Conservation (phyloP, 257 asterid species). For the Linaria vulgaris region DNA sequence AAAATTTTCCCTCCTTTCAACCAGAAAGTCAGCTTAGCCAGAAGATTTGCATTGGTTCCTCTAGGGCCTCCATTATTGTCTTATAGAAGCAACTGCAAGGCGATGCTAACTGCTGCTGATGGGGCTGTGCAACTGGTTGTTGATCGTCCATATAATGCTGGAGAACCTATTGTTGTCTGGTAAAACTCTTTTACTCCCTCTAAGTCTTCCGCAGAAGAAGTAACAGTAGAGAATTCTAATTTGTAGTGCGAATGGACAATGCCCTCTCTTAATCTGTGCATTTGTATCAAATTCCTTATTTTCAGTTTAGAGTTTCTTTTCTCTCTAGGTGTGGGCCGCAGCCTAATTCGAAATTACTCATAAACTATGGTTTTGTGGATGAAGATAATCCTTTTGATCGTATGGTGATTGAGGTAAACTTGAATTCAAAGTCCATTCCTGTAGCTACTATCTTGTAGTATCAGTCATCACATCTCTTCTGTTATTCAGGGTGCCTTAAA, state of each 20-base stretch:
- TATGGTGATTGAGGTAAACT: slow-evolving; percentile 69
- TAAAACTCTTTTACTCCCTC: slow-evolving; percentile 34
- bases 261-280: slow-evolving; percentile 18
- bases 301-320: slow-evolving; percentile 25
- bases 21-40: slow-evolving; percentile 96
- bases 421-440: slow-evolving; percentile 15
- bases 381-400: slow-evolving; percentile 90
- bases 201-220: slow-evolving; percentile 17
- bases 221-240: slow-evolving; percentile 12
- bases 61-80: slow-evolving; percentile 87
- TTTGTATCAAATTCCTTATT: slow-evolving; percentile 17
- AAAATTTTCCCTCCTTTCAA: no score
- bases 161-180: slow-evolving; percentile 94
- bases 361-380: slow-evolving; percentile 97
- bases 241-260: slow-evolving; percentile 3
- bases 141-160: slow-evolving; percentile 81
- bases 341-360: slow-evolving; percentile 86
- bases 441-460: slow-evolving; percentile 22
- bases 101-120: slow-evolving; percentile 83
- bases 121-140: slow-evolving; percentile 85
- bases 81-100: slow-evolving; percentile 94
- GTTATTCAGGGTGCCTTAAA: slow-evolving; percentile 74
- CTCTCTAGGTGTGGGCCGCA: slow-evolving; percentile 93
- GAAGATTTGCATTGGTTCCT: slow-evolving; percentile 97
- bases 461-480: slow-evolving; percentile 26